These are phyloP conservation scores for Candida odintsovae DNA, from an alignment of 805 yeast species.

Conservation along the genomic window DNA sequence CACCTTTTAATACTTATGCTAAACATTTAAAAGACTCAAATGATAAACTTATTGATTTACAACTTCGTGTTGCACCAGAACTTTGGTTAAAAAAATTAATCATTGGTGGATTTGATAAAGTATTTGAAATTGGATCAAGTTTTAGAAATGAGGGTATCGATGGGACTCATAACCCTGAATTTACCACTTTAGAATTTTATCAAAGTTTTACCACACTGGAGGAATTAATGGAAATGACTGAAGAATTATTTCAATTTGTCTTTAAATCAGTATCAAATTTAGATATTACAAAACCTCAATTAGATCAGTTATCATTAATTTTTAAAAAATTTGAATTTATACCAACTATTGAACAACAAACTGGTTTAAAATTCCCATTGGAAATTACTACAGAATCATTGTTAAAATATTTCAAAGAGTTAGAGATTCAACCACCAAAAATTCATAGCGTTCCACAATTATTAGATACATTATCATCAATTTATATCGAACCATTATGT, in stretches of 20 bases:
- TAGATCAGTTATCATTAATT: neutral
- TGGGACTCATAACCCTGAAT: constrained; percentile 90
- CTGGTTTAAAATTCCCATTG: constrained; percentile 46
- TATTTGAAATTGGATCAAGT: constrained; percentile 79
- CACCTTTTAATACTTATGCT: constrained; percentile 65
- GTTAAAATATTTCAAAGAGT: constrained; percentile 30
- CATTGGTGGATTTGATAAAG: constrained; percentile 78
- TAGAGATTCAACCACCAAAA: constrained; percentile 25
- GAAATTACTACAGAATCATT: constrained; percentile 36
- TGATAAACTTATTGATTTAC: constrained; percentile 32
- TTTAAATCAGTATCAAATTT: constrained; percentile 25
- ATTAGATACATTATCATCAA: constrained; percentile 57
- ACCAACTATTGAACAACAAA: constrained; percentile 48
- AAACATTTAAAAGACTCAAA: constrained; percentile 26
- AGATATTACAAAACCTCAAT: constrained; percentile 8
- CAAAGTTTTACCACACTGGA: constrained; percentile 62
- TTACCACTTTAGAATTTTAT: constrained; percentile 86
- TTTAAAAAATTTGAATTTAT: constrained; percentile 58
- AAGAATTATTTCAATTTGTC: constrained; percentile 44
- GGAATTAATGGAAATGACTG: constrained; percentile 62
- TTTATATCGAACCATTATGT: constrained; percentile 62
- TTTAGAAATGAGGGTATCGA: constrained; percentile 95
- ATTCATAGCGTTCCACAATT: constrained; percentile 50
- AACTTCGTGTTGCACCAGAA: constrained; percentile 89
- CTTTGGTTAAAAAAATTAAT: constrained; percentile 84